Conservation (phyloP, 2,329 filamentous ascomycete genomes). For the Alternaria postmessia region DNA sequence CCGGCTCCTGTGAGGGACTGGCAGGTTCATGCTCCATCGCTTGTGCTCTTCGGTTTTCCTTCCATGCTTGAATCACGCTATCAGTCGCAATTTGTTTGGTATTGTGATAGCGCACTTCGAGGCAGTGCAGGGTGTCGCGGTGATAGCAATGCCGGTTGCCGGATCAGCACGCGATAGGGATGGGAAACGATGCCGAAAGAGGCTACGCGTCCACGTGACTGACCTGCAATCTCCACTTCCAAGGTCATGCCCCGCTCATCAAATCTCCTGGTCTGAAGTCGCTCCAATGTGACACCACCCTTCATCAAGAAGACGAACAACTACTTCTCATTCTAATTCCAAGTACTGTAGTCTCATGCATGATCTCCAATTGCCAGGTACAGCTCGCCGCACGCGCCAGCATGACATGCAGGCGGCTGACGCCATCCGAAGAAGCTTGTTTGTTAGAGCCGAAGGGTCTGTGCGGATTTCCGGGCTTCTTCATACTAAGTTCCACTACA, state of each 20-base stretch:
- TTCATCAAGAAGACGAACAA: not conserved
- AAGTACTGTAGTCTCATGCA: not conserved
- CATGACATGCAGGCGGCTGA: not conserved
- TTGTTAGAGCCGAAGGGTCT: not conserved
- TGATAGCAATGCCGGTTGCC: not conserved
- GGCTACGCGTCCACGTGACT: not conserved
- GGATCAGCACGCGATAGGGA: not conserved
- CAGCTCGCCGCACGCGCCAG: not conserved
- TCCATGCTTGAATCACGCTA: too few relatives aligned
- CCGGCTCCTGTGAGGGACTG: conserved; percentile 13
- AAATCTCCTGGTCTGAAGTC: not conserved
- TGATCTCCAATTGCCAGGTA: not conserved
- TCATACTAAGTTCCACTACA: not conserved
- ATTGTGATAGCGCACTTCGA: too few relatives aligned
- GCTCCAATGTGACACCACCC: not conserved
- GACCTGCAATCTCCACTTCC: not conserved
- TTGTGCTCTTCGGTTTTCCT: too few relatives aligned
- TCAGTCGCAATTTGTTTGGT: too few relatives aligned
- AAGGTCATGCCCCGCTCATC: not conserved
- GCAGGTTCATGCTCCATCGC: not conserved
- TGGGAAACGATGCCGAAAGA: not conserved
- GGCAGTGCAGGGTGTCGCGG: too few relatives aligned
- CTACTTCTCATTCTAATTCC: not conserved
- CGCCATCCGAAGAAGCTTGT: not conserved
- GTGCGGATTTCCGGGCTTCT: not conserved